Percentiles rank a stretch among this genome's conserved stretches.
phyloP scores from a whole-genome alignment of 2,329 filamentous ascomycete species.

The Botrytis porri region DNA sequence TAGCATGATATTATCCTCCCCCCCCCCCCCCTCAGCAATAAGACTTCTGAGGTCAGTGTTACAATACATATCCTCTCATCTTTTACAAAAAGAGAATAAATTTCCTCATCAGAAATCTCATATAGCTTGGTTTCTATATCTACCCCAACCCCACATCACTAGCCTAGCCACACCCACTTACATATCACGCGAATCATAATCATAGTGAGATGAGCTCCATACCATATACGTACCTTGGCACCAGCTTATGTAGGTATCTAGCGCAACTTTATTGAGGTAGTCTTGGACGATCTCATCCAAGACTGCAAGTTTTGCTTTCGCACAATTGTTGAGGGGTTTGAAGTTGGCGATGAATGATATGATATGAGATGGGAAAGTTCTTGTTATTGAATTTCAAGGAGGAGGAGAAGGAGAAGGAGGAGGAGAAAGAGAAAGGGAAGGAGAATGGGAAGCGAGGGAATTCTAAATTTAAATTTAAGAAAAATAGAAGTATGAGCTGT shows the following conservation, averaged over 20 bases:
- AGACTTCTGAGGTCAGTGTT: background rate
- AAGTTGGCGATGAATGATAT: background rate
- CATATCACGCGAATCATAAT: background rate
- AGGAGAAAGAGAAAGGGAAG: no score
- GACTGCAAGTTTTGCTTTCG: background rate
- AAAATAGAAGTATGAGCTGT: background rate
- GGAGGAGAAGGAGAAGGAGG: no score
- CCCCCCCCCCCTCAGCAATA: no score
- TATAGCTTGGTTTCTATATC: background rate
- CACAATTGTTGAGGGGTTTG: background rate
- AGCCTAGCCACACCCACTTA: no score
- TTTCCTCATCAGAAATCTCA: background rate
- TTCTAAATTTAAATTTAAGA: no score
- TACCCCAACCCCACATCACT: background rate
- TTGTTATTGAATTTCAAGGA: background rate
- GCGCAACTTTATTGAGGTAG: background rate
- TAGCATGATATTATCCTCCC: background rate
- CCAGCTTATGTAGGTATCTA: background rate
- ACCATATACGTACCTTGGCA: background rate
- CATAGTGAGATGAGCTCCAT: background rate
- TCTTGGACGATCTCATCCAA: background rate
- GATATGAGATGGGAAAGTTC: background rate
- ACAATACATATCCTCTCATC: background rate
- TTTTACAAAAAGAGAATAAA: background rate
- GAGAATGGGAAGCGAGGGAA: background rate